Evolutionary conservation across 805 yeast genomes (phyloP), one percentile per base, ranked within the genome.

Genomic region (Candida odintsovae): DNA sequence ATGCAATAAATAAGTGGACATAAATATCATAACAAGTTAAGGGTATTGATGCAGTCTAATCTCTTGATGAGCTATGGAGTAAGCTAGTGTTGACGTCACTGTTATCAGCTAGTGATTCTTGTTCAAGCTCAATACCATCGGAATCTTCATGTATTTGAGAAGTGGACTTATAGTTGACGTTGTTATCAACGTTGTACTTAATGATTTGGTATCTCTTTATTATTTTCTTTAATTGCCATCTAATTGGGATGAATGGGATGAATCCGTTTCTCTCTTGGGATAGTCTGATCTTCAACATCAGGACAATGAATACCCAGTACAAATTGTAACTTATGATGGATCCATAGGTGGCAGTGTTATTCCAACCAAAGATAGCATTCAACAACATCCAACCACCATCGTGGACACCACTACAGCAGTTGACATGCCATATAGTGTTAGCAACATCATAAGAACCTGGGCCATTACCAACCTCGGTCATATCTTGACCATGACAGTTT

Each of bases 351-450:
- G 96, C 97, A 45, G 92, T 81, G 63, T 90, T 90, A 21, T 90
- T 88, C 97, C 97, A 90, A 3, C 97, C 97, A 46, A 90, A 74
- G 8, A 90, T 69, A 1, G 96, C 97, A 41, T 89, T 89, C 57
- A 86, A 72, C 39, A 90, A 73, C 95, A 90, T 89, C 95, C 95
- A 90, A 29, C 85, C 83, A 13, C 95, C 96, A 58, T 90, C 97
- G 16, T 78, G 85, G 52, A 86, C 82, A 25, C 96, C 95, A 63
- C 89, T 88, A 67, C 97, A 90, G 64, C 96, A 89, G 67, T 90
- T 88, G 25, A 90, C 96, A 64, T 90, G 97, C 97, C 97, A 90
- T 2, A 90, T 82, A 10, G 90, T 79, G 40, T 73, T 77, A 18
- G 77, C 55, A 29, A 89, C 82, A 59, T 90, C 96, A 61, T 90